A percentile compares a stretch with the other conserved stretches of the same genome.
Conservation (phyloP, 495 filamentous ascomycete genomes). For the Coniosporium apollinis region DNA sequence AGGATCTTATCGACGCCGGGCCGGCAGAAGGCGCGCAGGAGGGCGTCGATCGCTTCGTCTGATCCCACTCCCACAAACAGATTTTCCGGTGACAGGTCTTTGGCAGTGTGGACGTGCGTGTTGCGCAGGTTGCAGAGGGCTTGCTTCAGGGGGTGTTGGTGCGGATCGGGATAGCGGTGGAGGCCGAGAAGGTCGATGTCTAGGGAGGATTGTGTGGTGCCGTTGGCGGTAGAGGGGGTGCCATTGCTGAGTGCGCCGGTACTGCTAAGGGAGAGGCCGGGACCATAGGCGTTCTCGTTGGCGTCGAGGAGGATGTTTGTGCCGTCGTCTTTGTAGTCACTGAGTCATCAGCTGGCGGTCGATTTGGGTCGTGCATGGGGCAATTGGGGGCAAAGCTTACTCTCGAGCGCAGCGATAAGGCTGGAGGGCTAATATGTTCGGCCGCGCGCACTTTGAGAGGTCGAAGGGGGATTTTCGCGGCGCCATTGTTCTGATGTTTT, state of each 20-base stretch:
- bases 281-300: slow-evolving; percentile 94
- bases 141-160: slow-evolving; percentile 75
- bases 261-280: slow-evolving; percentile 37
- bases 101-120: slow-evolving; percentile 59
- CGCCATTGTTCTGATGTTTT: slow-evolving; percentile 1
- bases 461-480: slow-evolving; percentile 9
- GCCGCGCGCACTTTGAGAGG: slow-evolving; percentile 20
- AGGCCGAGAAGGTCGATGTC: slow-evolving; percentile 57
- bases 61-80: slow-evolving; percentile 90
- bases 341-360: slow-evolving; percentile 28
- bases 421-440: slow-evolving; percentile 24
- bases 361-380: background rate
- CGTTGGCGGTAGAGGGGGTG: slow-evolving; percentile 20
- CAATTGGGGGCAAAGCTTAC: slow-evolving; percentile 11
- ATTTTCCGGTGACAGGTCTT: slow-evolving; percentile 60
- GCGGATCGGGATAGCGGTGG: slow-evolving; percentile 94
- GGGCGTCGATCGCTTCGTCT: slow-evolving; percentile 89
- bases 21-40: slow-evolving; percentile 79
- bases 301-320: slow-evolving; percentile 93
- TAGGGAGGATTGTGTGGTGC: slow-evolving; percentile 18
- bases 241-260: slow-evolving; percentile 30
- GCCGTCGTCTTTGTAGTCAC: slow-evolving; percentile 98
- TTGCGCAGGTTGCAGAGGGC: slow-evolving; percentile 78
- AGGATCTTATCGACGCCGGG: slow-evolving; percentile 81
- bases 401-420: slow-evolving; percentile 28